Conservation (phyloP, 164 flowering plant genomes). For the Kingdonia uniflora region DNA sequence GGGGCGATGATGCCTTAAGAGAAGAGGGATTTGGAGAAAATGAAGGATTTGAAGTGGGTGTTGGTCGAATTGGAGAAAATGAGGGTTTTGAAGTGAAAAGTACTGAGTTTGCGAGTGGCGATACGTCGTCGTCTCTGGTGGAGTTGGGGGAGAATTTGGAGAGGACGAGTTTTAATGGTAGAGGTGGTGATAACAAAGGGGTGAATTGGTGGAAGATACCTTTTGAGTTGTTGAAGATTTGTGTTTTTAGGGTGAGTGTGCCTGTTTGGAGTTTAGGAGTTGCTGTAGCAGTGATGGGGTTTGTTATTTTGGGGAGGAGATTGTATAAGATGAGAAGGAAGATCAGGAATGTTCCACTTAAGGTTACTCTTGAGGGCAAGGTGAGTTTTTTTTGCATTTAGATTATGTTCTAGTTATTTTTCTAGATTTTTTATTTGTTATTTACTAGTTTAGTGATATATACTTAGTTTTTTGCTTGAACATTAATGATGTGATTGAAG, state of each 20-base stretch:
- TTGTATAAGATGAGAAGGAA: slow-evolving; percentile 61
- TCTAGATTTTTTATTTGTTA: background rate
- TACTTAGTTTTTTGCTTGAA: background rate
- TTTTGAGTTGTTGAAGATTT: slow-evolving; percentile 57
- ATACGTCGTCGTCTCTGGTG: background rate
- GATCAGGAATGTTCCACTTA: slow-evolving; percentile 47
- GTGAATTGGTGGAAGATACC: slow-evolving; percentile 90
- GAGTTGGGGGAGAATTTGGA: background rate
- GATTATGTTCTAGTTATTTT: background rate
- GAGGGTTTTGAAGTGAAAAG: slow-evolving; percentile 6
- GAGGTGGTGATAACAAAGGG: slow-evolving; percentile 23
- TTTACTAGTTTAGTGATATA: background rate
- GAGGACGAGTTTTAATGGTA: background rate
- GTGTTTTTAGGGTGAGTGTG: slow-evolving; percentile 42
- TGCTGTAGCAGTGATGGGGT: slow-evolving; percentile 78
- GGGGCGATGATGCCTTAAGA: background rate
- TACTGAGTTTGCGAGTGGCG: background rate
- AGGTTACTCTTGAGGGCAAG: slow-evolving; percentile 77
- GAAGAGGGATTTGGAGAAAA: slow-evolving; percentile 15
- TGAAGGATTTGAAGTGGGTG: slow-evolving; percentile 8
- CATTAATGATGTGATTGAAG: background rate
- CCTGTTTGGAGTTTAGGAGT: slow-evolving; percentile 78
- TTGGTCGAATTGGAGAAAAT: slow-evolving; percentile 21
- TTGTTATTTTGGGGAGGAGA: slow-evolving; percentile 58
- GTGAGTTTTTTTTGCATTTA: slow-evolving; percentile 23